Percentiles rank a stretch among this genome's conserved stretches.
These are phyloP conservation scores for Apiospora hydei DNA, from an alignment of 2,329 filamentous ascomycete species.

Conservation along the genomic window DNA sequence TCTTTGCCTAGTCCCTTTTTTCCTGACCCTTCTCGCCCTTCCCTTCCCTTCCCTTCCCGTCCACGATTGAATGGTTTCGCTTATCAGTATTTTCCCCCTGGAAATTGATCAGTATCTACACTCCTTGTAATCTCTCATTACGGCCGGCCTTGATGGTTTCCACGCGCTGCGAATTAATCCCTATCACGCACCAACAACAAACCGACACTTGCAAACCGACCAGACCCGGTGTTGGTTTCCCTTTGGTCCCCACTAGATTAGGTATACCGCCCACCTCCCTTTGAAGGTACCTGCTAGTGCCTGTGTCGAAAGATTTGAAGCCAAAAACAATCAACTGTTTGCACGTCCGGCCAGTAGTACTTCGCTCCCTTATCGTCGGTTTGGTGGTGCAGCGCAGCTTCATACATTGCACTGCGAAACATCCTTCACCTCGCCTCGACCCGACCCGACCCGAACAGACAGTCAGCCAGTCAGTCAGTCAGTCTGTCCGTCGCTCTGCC, in stretches of 20 bases:
- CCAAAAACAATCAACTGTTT: background rate
- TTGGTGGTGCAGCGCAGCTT: slow-evolving; percentile 16
- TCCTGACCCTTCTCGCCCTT: background rate
- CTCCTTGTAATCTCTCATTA: slow-evolving; percentile 20
- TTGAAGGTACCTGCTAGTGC: slow-evolving; percentile 20
- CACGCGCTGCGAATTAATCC: slow-evolving; percentile 7
- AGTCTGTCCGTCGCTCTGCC: background rate
- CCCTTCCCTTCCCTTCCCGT: background rate
- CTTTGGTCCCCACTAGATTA: slow-evolving; percentile 17
- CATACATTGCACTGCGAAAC: slow-evolving; percentile 20
- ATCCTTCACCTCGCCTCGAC: background rate
- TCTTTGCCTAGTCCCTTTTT: slow-evolving; percentile 12
- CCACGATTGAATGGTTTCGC: background rate
- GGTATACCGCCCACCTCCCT: slow-evolving; percentile 16
- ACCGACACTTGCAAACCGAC: slow-evolving; percentile 1
- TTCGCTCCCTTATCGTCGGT: slow-evolving; percentile 13
- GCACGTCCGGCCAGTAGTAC: background rate
- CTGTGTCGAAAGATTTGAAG: slow-evolving; percentile 15
- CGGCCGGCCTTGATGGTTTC: slow-evolving; percentile 18
- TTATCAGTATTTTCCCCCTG: slow-evolving; percentile 4
- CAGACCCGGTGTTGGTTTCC: background rate
- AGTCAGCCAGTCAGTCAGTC: background rate
- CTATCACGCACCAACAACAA: slow-evolving; percentile 6
- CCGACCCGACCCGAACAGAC: background rate
- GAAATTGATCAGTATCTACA: slow-evolving; percentile 16